These are phyloP conservation scores for Macrotyloma uniflorum DNA, from an alignment of 306 rosid genomes.

Conservation along the genomic window DNA sequence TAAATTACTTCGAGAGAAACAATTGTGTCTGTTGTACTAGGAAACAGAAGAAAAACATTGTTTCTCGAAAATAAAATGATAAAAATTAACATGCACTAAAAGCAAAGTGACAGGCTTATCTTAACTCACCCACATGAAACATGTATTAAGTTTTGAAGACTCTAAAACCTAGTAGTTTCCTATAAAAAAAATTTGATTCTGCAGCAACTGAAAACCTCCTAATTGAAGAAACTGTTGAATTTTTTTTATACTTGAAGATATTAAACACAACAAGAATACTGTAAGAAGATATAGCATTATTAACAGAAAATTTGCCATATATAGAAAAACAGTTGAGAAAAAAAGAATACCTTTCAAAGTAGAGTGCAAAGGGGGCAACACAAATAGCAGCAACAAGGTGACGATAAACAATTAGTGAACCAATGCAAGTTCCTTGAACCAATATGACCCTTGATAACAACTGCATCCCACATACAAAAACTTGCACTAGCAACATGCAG, in stretches of 20 bases:
- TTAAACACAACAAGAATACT: neutral
- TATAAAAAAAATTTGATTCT: neutral
- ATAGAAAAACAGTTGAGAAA: neutral
- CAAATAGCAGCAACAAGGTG: conserved; percentile 66
- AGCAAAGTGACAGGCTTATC: neutral
- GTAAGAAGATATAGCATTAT: neutral
- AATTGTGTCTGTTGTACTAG: neutral
- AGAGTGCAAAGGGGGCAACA: conserved; percentile 74
- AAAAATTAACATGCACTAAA: no score
- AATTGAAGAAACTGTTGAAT: no score
- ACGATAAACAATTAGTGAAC: conserved; percentile 64
- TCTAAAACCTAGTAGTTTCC: neutral
- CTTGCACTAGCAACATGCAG: conserved; percentile 62
- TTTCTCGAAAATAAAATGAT: no score
- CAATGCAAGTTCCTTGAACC: conserved; percentile 58
- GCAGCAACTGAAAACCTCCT: neutral
- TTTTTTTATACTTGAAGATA: no score
- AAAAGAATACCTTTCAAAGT: conserved; percentile 54
- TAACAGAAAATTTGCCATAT: neutral
- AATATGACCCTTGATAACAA: conserved; percentile 55
- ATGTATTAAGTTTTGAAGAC: neutral
- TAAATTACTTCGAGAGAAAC: neutral
- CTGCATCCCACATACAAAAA: conserved; percentile 60
- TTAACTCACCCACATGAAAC: neutral
- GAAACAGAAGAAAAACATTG: neutral